Evolutionary conservation across 2,329 filamentous ascomycete species (phyloP).

Genomic region (Ophiognomonia clavigignenti-juglandacearum): DNA sequence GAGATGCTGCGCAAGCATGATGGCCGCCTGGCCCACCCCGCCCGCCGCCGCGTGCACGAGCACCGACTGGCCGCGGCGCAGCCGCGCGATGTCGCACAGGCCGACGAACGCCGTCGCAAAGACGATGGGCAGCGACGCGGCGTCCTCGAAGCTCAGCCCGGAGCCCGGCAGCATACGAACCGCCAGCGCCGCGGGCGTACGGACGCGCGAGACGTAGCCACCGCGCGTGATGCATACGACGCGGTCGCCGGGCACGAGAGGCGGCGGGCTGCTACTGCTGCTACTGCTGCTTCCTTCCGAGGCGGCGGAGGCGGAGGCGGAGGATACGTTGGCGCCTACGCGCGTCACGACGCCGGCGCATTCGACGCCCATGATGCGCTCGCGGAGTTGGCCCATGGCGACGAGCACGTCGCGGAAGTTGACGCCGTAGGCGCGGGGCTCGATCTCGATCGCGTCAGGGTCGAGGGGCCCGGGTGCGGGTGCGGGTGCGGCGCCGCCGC

Average conservation of each 20-base stretch:
- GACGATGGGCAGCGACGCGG: conserved; percentile 18
- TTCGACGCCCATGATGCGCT: conserved; percentile 20
- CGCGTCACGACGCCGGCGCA: conserved; percentile 19
- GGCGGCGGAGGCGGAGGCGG: too few relatives aligned
- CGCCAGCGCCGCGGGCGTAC: conserved; percentile 5
- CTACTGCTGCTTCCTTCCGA: too few relatives aligned
- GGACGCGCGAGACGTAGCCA: not conserved
- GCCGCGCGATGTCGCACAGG: conserved; percentile 18
- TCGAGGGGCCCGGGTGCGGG: conserved; percentile 14
- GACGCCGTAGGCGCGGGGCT: conserved; percentile 25
- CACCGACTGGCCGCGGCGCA: conserved; percentile 18
- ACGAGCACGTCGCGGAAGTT: conserved; percentile 35
- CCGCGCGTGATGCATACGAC: not conserved
- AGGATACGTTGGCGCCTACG: not conserved
- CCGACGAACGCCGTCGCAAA: conserved; percentile 24
- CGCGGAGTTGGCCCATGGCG: conserved; percentile 23
- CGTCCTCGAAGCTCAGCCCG: conserved; percentile 13
- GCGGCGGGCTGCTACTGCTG: not conserved
- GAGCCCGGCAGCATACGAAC: too few relatives aligned
- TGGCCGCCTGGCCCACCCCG: conserved; percentile 9
- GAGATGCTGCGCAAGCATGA: conserved; percentile 3
- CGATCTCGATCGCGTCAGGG: conserved; percentile 3
- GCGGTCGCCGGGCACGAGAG: conserved; percentile 18
- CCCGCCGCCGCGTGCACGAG: conserved; percentile 22
- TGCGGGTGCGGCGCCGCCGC: too few relatives aligned